phyloP scores from a whole-genome alignment of 1,284 basidiomycete species.

The Singerocomus inundabilis region DNA sequence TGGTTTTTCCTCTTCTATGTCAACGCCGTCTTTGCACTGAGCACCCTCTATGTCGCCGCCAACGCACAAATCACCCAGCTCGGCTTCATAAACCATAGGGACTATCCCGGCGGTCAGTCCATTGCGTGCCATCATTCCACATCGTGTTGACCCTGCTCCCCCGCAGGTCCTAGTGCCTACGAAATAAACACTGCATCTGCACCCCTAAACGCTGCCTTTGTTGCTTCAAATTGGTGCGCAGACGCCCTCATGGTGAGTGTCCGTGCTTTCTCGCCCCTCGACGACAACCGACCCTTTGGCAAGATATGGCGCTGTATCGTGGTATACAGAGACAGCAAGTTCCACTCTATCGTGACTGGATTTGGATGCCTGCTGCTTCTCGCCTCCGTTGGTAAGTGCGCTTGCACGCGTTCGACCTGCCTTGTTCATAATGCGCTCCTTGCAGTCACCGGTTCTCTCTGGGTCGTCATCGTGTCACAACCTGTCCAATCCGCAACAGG shows the following conservation, averaged over 20 bases:
- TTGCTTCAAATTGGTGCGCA: conserved; percentile 33
- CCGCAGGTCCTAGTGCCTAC: conserved; percentile 26
- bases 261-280: background rate
- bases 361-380: conserved; percentile 27
- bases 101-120: conserved; percentile 36
- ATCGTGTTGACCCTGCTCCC: background rate
- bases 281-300: background rate
- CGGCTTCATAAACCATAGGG: conserved; percentile 36
- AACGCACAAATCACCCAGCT: conserved; percentile 31
- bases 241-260: conserved; percentile 34
- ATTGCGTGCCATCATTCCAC: background rate
- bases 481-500: conserved; percentile 15
- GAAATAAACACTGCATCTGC: conserved; percentile 24
- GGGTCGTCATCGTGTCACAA: conserved; percentile 27
- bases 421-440: background rate
- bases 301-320: conserved; percentile 38
- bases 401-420: background rate
- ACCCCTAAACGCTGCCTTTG: conserved; percentile 29
- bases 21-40: conserved; percentile 31
- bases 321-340: conserved; percentile 33
- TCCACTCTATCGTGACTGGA: conserved; percentile 16
- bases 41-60: conserved; percentile 30
- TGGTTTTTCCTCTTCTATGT: conserved; percentile 33
- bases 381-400: conserved; percentile 23
- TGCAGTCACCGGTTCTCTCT: conserved; percentile 30